These are phyloP conservation scores for Oidiodendron maius DNA, from an alignment of 495 filamentous ascomycete species.

Conservation along the genomic window DNA sequence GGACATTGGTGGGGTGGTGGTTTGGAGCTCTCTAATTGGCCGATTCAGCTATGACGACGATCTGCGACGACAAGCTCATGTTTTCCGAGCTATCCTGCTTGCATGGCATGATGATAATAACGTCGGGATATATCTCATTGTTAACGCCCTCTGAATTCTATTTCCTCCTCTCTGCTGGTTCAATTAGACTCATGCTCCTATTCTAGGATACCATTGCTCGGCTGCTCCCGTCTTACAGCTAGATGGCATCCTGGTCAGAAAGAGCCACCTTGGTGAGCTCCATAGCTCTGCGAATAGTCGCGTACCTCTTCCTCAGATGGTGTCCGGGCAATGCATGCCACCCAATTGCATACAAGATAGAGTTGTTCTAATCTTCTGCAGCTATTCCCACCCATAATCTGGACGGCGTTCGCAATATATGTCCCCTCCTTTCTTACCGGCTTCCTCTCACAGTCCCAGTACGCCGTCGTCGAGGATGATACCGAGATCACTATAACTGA, in stretches of 20 bases:
- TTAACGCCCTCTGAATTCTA: neutral
- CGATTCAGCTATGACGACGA: too few relatives aligned
- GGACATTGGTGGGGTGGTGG: too few relatives aligned
- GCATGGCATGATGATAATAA: too few relatives aligned
- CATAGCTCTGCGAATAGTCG: constrained; percentile 46
- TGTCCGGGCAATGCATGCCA: constrained; percentile 41
- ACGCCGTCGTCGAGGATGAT: constrained; percentile 52
- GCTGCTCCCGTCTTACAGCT: neutral
- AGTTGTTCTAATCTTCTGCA: constrained; percentile 19
- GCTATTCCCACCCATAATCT: constrained; percentile 58
- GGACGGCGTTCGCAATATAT: constrained; percentile 69
- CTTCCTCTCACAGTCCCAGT: constrained; percentile 50
- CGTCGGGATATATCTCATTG: too few relatives aligned
- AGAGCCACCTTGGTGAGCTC: constrained; percentile 43
- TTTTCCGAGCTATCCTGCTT: too few relatives aligned
- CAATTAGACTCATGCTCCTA: neutral
- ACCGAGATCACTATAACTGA: constrained; percentile 55
- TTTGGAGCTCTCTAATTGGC: too few relatives aligned
- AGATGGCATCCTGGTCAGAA: constrained; percentile 1
- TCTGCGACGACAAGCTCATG: too few relatives aligned
- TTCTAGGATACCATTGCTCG: neutral
- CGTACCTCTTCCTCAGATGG: constrained; percentile 84
- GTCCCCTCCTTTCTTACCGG: constrained; percentile 57
- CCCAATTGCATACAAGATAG: neutral
- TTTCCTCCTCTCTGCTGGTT: neutral